Evolutionary conservation across 2,329 filamentous ascomycete genomes (phyloP).

Genomic region (Neopestalotiopsis sp.): DNA sequence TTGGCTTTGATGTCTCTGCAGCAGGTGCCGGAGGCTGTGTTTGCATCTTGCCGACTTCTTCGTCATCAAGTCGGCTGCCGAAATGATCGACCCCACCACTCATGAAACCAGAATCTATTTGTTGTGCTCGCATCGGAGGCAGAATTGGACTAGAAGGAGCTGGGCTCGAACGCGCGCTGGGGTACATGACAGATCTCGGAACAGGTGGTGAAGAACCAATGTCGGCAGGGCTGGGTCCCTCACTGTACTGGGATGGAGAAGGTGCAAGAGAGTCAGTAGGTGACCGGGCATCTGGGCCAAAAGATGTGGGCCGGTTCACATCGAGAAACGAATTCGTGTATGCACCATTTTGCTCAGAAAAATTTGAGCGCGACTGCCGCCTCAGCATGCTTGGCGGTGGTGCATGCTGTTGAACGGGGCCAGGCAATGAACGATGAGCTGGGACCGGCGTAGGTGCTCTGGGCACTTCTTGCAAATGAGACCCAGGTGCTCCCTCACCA

Average conservation of each 20-base stretch:
- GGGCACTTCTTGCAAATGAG: conserved; percentile 73
- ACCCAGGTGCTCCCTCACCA: conserved; percentile 47
- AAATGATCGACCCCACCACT: conserved; percentile 70
- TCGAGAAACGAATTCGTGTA: conserved; percentile 37
- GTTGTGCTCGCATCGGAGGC: conserved; percentile 65
- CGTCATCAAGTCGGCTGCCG: conserved; percentile 64
- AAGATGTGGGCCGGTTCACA: conserved; percentile 45
- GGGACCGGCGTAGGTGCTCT: conserved; percentile 81
- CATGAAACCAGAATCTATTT: conserved; percentile 84
- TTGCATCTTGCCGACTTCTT: conserved; percentile 55
- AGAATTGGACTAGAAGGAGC: conserved; percentile 82
- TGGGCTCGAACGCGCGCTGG: conserved; percentile 60
- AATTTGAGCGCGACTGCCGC: conserved; percentile 64
- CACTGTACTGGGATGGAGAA: conserved; percentile 57
- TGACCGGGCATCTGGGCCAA: conserved; percentile 58
- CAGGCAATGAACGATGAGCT: conserved; percentile 37
- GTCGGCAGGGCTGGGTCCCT: conserved; percentile 75
- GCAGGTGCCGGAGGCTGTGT: conserved; percentile 33
- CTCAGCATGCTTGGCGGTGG: conserved; percentile 57
- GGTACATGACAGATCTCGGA: conserved; percentile 63
- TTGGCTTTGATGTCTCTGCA: conserved; percentile 41
- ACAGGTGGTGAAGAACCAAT: conserved; percentile 92
- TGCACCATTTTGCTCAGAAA: conserved; percentile 48
- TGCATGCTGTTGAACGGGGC: conserved; percentile 36
- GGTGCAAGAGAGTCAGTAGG: conserved; percentile 57